Evolutionary conservation across 2,329 filamentous ascomycete genomes (phyloP).

Genomic region (Zymoseptoria passerinii): DNA sequence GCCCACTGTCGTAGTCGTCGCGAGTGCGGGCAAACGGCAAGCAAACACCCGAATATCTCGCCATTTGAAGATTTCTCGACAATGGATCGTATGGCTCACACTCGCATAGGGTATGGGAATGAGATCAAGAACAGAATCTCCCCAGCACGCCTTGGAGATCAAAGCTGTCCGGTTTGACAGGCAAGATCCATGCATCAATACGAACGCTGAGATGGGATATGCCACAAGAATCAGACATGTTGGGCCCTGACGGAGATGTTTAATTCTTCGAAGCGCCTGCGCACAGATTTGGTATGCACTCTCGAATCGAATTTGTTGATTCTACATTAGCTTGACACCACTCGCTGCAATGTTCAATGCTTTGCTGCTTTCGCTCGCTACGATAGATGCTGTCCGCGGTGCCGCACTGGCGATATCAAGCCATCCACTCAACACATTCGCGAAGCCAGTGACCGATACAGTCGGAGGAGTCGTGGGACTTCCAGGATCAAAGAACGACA

Average conservation of each 20-base stretch:
- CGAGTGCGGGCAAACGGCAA: too few species aligned
- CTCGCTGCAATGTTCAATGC: background rate
- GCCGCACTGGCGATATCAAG: background rate
- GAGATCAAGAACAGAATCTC: background rate
- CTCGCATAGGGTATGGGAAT: background rate
- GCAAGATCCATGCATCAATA: background rate
- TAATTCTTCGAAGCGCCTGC: background rate
- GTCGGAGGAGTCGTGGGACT: background rate
- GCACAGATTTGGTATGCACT: background rate
- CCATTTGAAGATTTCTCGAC: too few species aligned
- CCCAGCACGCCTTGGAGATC: background rate
- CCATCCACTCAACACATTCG: background rate
- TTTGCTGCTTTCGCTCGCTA: background rate
- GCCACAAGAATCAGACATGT: background rate
- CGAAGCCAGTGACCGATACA: background rate
- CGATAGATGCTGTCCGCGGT: background rate
- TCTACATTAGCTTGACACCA: background rate
- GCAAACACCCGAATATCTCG: too few species aligned
- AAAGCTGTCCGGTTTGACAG: background rate
- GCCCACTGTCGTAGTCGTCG: too few species aligned
- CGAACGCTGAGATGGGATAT: background rate
- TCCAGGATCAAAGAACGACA: too few species aligned
- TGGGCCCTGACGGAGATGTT: background rate
- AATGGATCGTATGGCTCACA: background rate
- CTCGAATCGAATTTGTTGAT: background rate